Conservation (phyloP, 2,329 filamentous ascomycete genomes). For the Aspergillus quadrilineatus region DNA sequence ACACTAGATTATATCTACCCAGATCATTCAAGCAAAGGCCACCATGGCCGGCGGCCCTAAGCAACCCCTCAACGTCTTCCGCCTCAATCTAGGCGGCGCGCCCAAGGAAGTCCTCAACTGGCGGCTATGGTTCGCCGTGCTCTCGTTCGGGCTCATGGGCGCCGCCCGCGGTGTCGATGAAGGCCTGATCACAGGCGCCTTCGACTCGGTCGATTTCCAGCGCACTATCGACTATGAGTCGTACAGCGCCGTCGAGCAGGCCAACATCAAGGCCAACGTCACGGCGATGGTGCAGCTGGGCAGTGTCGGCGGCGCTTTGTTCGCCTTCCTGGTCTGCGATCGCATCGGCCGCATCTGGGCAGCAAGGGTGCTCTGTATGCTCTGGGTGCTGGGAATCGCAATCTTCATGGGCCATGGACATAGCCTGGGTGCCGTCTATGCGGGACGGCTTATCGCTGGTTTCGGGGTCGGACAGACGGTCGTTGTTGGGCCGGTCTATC, state of each 20-base stretch:
- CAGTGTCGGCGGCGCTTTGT: conserved; percentile 67
- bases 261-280: conserved; percentile 73
- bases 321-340: conserved; percentile 52
- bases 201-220: conserved; percentile 66
- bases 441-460: conserved; percentile 40
- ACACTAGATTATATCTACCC: too few relatives aligned
- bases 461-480: not conserved
- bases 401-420: conserved; percentile 46
- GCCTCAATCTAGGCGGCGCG: conserved; percentile 44
- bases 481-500: not conserved
- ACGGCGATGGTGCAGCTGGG: conserved; percentile 81
- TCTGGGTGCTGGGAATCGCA: conserved; percentile 45
- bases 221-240: conserved; percentile 56
- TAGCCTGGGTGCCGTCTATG: conserved; percentile 43
- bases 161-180: conserved; percentile 71
- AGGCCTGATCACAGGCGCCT: conserved; percentile 71
- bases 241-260: conserved; percentile 55
- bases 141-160: conserved; percentile 72
- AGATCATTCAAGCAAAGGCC: too few relatives aligned
- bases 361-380: conserved; percentile 40
- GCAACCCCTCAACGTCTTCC: conserved; percentile 11
- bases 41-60: conserved; percentile 45
- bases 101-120: conserved; percentile 73
- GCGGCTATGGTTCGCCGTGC: conserved; percentile 73
- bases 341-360: conserved; percentile 47